Base-by-base conservation (phyloP, 2,329 filamentous ascomycete species). In the Penicillium sp. region DNA sequence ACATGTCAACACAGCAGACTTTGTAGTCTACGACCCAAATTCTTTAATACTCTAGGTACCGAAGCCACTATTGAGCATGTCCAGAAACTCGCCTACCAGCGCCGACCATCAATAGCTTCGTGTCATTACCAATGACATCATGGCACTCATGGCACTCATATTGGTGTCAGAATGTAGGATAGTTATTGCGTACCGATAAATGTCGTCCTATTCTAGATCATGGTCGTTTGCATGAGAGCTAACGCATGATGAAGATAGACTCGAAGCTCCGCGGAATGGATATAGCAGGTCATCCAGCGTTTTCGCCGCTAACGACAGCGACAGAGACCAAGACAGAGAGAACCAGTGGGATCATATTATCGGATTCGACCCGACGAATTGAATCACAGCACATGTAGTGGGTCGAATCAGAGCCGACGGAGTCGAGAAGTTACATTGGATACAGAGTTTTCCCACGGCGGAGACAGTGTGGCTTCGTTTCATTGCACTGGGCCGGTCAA, bases 401-500 rank as follows among this genome's bases (percentile, higher is more conserved):
- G 48, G 48, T 33, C 39, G 24, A 13, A 48, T 22, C 10, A 11
- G 47, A 16, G 31, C 28, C 6, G 47, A 38, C 33, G 46, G 48
- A 27, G 55, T 40, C 2, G 56, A 54, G 53, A 70, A 71, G 36
- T 61, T 60, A 48, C 69, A 72, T 9, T 63, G 57, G 33, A 67
- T 51, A 4, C 62, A 60, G 51, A 67, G 62, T 40, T 65, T 65
- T 64, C 30, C 65, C 56, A 47, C 68, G 71, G 45, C 63, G 67
- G 11, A 61, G 28, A 45, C 69, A 72, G 43, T 57, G 46, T 4
- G 68, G 68, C 46, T 67, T 69, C 2, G 61, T 60, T 56, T 71
- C 68, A 47, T 72, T 68, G 33, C 69, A 71, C 69, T 72, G 42
- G 2, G 14, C 4, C 7, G 25, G 7, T 33, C 13, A 42, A 33